These are phyloP conservation scores for Fusarium sacchari DNA, from an alignment of 2,329 filamentous ascomycete species.

Conservation along the genomic window DNA sequence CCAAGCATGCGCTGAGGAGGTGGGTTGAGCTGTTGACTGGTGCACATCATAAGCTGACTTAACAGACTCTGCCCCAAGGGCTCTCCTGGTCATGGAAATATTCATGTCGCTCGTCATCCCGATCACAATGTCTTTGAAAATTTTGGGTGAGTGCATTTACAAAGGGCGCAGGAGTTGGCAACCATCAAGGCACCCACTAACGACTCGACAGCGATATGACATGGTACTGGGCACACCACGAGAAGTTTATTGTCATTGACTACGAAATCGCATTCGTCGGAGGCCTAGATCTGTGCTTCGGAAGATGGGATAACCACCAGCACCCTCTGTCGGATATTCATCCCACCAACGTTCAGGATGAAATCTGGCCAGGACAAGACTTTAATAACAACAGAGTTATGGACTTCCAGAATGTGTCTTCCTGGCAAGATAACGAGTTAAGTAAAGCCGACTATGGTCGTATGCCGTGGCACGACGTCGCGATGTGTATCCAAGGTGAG, in stretches of 20 bases:
- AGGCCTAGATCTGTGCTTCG: conserved; percentile 94
- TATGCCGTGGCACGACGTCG: conserved; percentile 98
- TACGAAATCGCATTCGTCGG: conserved; percentile 92
- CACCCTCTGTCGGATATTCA: conserved; percentile 89
- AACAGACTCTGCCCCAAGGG: conserved; percentile 78
- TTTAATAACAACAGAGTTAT: conserved; percentile 98
- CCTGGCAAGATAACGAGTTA: conserved; percentile 94
- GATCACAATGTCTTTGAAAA: conserved; percentile 97
- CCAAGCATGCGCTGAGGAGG: conserved; percentile 69
- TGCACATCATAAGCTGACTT: not conserved
- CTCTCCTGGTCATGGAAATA: conserved; percentile 85
- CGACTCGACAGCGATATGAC: conserved; percentile 65
- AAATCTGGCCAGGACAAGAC: conserved; percentile 95
- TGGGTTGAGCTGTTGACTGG: not conserved
- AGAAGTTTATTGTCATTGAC: conserved; percentile 97
- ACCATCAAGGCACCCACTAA: not conserved
- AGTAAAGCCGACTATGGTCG: conserved; percentile 91
- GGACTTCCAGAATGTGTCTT: conserved; percentile 90
- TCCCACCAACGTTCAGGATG: conserved; percentile 80
- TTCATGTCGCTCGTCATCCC: conserved; percentile 87
- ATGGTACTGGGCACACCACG: conserved; percentile 97
- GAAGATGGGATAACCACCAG: conserved; percentile 89
- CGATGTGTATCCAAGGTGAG: conserved; percentile 47
- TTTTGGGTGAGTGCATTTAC: conserved; percentile 62
- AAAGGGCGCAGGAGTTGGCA: not conserved